Conservation (phyloP, 2,329 filamentous ascomycete genomes). For the Trichoderma oligosporum region DNA sequence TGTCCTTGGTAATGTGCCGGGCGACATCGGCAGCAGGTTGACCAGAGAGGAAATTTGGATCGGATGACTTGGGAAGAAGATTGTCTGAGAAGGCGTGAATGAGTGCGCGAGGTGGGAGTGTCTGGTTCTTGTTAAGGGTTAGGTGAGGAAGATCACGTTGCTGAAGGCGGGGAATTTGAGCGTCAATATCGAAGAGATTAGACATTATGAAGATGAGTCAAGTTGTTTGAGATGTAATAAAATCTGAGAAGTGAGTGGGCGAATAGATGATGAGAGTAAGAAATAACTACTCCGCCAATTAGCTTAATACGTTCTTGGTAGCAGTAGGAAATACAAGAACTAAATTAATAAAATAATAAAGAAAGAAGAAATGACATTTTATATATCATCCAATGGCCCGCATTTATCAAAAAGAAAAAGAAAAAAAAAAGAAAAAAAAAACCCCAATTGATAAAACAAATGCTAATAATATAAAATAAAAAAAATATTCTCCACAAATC, state of each 20-base stretch:
- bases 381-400: too few species aligned
- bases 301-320: too few species aligned
- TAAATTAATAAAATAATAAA: too few species aligned
- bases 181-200: conserved; percentile 26
- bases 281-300: too few species aligned
- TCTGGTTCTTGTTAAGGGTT: conserved; percentile 16
- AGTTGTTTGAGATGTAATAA: neutral
- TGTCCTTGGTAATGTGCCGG: conserved; percentile 43
- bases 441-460: neutral
- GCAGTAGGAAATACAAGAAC: too few species aligned
- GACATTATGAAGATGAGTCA: conserved; percentile 24
- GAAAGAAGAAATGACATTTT: too few species aligned
- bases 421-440: too few species aligned
- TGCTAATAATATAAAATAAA: neutral
- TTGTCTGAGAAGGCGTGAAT: conserved; percentile 38
- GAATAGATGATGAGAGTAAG: neutral
- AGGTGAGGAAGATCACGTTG: conserved; percentile 22
- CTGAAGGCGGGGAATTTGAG: conserved; percentile 26
- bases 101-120: conserved; percentile 37
- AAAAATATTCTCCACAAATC: too few species aligned
- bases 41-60: conserved; percentile 33
- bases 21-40: conserved; percentile 30
- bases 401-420: too few species aligned
- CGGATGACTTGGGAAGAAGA: conserved; percentile 37
- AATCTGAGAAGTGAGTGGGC: neutral